Conservation (phyloP, 1,284 basidiomycete genomes). For the Ustilago sp. region DNA sequence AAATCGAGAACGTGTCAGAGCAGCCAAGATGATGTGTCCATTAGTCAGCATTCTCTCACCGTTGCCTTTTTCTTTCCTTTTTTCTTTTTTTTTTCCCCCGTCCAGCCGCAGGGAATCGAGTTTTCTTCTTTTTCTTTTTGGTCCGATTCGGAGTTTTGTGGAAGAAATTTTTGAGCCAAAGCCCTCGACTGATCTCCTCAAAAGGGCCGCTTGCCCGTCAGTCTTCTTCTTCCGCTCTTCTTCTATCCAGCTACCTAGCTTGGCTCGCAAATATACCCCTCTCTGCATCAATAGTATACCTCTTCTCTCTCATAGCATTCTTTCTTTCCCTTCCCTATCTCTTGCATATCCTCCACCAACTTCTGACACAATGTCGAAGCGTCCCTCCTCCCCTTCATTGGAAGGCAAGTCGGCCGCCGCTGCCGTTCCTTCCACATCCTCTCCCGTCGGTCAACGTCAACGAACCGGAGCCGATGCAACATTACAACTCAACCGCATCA, state of each 20-base stretch:
- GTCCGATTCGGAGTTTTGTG: constrained; percentile 4
- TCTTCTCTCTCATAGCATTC: constrained; percentile 15
- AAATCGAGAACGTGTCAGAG: not conserved
- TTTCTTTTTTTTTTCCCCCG: not conserved
- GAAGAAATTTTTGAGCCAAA: constrained; percentile 37
- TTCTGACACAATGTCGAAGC: constrained; percentile 39
- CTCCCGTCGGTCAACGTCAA: constrained; percentile 26
- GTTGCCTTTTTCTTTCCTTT: not conserved
- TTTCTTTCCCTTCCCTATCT: not conserved
- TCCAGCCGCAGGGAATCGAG: constrained; percentile 16
- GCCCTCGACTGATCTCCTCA: constrained; percentile 9
- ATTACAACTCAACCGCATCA: constrained; percentile 35
- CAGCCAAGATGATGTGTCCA: not conserved
- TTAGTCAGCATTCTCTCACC: constrained; percentile 1
- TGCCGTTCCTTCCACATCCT: constrained; percentile 22
- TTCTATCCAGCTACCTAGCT: constrained; percentile 31
- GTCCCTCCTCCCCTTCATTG: constrained; percentile 44
- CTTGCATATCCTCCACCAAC: not conserved
- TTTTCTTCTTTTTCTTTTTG: not conserved
- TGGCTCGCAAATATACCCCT: constrained; percentile 48
- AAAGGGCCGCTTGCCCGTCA: constrained; percentile 17
- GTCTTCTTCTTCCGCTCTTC: constrained; percentile 5
- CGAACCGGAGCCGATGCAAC: constrained; percentile 22
- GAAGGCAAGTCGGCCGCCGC: constrained; percentile 27
- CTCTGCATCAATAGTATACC: constrained; percentile 13